Conservation (phyloP, 2,329 filamentous ascomycete species). For the Ophiocordyceps polyrhachis-furcata region DNA sequence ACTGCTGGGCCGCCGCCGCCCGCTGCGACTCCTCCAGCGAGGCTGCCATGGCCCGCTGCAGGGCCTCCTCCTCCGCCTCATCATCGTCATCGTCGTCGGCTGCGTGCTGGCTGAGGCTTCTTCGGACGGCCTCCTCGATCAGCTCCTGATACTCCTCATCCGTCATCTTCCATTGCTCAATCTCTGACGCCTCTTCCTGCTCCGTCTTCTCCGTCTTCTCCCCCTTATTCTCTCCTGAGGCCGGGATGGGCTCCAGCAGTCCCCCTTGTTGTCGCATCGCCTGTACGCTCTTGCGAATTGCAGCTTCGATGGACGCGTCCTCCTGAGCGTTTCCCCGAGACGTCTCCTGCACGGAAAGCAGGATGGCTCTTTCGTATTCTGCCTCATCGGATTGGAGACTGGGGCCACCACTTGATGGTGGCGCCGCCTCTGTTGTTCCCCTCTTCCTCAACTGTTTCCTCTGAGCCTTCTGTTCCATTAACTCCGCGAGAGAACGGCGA, state of each 20-base stretch:
- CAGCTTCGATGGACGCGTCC: slow-evolving; percentile 52
- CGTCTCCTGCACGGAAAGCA: slow-evolving; percentile 47
- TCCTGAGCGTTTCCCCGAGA: slow-evolving; percentile 51
- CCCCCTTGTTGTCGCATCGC: slow-evolving; percentile 24
- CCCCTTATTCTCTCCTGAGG: background rate
- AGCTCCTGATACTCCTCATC: slow-evolving; percentile 39
- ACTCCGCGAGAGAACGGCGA: slow-evolving; percentile 27
- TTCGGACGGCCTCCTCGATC: slow-evolving; percentile 35
- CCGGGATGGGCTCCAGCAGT: slow-evolving; percentile 8
- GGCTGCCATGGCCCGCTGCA: slow-evolving; percentile 26
- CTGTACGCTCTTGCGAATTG: slow-evolving; percentile 52
- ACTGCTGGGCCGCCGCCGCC: slow-evolving; percentile 21
- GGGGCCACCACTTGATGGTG: slow-evolving; percentile 3
- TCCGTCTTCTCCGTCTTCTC: slow-evolving; percentile 4
- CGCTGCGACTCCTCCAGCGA: slow-evolving; percentile 24
- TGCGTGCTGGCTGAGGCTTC: slow-evolving; percentile 21
- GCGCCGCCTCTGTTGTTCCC: slow-evolving; percentile 4
- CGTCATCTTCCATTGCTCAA: slow-evolving; percentile 26
- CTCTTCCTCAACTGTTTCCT: slow-evolving; percentile 22
- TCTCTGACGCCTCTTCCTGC: slow-evolving; percentile 15
- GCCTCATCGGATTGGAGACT: slow-evolving; percentile 23
- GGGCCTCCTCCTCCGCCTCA: slow-evolving; percentile 23
- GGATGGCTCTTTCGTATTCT: slow-evolving; percentile 56
- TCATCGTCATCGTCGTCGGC: slow-evolving; percentile 11
- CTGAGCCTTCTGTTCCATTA: slow-evolving; percentile 28